Conservation (phyloP, 345 rosid genomes). For the Heritiera littoralis region DNA sequence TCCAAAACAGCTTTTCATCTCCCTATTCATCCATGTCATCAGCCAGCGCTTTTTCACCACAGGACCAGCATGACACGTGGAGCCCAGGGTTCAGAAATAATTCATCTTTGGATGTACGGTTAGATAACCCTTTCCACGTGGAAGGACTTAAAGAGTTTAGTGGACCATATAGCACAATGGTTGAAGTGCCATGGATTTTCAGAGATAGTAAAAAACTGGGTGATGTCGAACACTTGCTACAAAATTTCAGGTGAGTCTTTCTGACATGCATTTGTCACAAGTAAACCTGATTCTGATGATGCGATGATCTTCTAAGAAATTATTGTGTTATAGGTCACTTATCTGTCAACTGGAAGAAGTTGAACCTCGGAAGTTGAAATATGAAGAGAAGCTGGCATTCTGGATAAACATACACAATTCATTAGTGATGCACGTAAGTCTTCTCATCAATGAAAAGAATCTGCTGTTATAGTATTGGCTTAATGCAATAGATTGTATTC, state of each 20-base stretch:
- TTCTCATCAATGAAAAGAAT: constrained; percentile 17
- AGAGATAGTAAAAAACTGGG: constrained; percentile 74
- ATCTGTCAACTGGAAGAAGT: constrained; percentile 77
- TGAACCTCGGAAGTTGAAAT: constrained; percentile 69
- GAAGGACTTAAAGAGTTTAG: constrained; percentile 93
- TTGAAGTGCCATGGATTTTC: constrained; percentile 83
- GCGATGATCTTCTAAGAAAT: background rate
- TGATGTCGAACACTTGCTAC: constrained; percentile 76
- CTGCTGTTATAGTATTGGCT: background rate
- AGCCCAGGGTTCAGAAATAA: constrained; percentile 78
- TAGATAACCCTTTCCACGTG: constrained; percentile 84
- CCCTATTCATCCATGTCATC: constrained; percentile 82
- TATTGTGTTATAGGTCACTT: constrained; percentile 55
- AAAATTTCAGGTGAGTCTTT: constrained; percentile 74
- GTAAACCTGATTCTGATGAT: background rate
- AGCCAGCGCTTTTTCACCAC: constrained; percentile 66
- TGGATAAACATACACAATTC: constrained; percentile 97
- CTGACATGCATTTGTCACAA: constrained; percentile 3
- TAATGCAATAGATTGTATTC: constrained; percentile 14
- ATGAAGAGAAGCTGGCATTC: constrained; percentile 92
- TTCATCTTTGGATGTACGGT: constrained; percentile 69
- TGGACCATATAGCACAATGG: constrained; percentile 85
- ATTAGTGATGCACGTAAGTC: constrained; percentile 90
- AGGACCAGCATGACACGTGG: constrained; percentile 69
- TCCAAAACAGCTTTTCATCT: constrained; percentile 65